Base-by-base conservation (phyloP, 2,329 filamentous ascomycete genomes). In the Cercospora citrullina region DNA sequence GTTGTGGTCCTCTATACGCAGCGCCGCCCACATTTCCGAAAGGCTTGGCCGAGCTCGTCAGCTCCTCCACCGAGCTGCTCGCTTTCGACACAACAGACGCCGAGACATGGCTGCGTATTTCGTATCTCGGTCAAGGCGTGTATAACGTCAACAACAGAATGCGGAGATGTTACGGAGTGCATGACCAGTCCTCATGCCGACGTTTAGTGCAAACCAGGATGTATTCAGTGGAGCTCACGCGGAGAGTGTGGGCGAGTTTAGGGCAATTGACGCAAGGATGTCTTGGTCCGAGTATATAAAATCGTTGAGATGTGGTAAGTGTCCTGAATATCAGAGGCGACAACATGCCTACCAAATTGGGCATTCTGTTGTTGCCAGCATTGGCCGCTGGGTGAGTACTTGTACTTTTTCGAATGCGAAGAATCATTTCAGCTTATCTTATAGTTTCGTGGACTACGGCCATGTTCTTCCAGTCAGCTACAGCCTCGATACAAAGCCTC, bases 391-490 rank as follows among this genome's bases (percentile, higher is more conserved):
- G 28, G 55, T 59, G 12, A 36, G 53, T 33, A 2, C 8, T 8
- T 16, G 10, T 12, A 21, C 14, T 18, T 18, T 3, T 2, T 26
- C 14, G 23, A 26, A 57, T n/a, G 30, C 30, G 30, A 31, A 8
- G 9, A 8, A 31, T 31, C n/a, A 2, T 31, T 8, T 31, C 30
- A 31, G 30, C 30, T 31, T 31, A 31, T 31, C 9, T 8, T 31
- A 31, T 31, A 28, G 28, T 28, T 66, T 64, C 14, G 68, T 70
- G 26, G 66, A 66, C 33, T 70, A 70, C 51, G 68, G 65, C 26
- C 53, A 68, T 55, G 65, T 64, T 28, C 33, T 63, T n/a, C 65
- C 68, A 21, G 28, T 31, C 16, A 23, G 55, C 36, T 68, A 68
- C 48, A 58, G 28, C 33, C 5, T 39, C 16, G 65, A 31, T 7